Evolutionary conservation across 495 filamentous ascomycete genomes (phyloP), one percentile per base, ranked within the genome.

Genomic region (Podospora australis): DNA sequence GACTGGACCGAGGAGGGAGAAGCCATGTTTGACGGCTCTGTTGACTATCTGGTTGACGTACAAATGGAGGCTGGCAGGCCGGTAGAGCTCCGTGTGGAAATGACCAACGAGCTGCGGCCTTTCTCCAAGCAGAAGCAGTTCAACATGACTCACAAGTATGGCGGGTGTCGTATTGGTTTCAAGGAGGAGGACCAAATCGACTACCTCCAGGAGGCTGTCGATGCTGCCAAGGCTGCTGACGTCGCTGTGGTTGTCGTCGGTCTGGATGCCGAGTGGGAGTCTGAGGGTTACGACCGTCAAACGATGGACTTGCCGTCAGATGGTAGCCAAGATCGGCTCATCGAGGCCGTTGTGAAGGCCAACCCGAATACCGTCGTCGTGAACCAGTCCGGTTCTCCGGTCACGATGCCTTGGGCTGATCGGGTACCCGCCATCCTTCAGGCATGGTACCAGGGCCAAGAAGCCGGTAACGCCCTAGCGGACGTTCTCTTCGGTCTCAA

Each of bases 251-350:
- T 94, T 8, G 80, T 88, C 55, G 85, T 87, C 17, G 89, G 89
- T 2, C 72, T 94, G 11, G 87, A 87, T 57, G 78, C 75, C 35
- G 89, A 95, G 60, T 94, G 88, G 88, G 88, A 94, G 61, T 87
- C 84, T 14, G 89, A 94, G 49, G 89, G 89, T 19, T 83, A 88
- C 52, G 88, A 94, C 63, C 78, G 87, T n/a, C 75, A 83, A 46
- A 80, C 79, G 44, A 90, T 92, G 87, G 82, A 88, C 53, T 74
- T 94, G 8, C 88, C 88, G 4, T 67, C 63, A 23, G 71, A 77
- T 47, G 83, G 83, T 1, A 81, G 78, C 57, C 86, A 84, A 59
- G 86, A 95, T 58, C 77, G 82, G 22, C 70, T 95, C 21, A 79
- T 92, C 56, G 72, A 78, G 36, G 79, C 78, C 11, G 80, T 92